phyloP scores from a whole-genome alignment of 2,329 filamentous ascomycete species.

The Parafenestella ontariensis region DNA sequence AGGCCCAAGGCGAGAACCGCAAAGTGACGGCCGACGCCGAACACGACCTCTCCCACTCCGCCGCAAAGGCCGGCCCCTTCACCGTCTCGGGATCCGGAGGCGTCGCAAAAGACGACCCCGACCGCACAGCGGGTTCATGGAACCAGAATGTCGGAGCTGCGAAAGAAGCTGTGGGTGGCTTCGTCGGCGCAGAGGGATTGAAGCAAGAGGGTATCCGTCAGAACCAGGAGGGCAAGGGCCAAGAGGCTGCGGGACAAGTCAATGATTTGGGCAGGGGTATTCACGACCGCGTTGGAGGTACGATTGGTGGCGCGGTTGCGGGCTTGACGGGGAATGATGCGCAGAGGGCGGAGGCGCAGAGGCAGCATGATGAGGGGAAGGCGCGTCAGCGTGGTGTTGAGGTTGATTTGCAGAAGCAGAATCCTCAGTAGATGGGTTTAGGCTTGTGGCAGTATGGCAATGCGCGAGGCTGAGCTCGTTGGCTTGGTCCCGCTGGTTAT shows the following conservation, averaged over 20 bases:
- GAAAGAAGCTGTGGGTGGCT: constrained; percentile 80
- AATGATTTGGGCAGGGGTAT: constrained; percentile 74
- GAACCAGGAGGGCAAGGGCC: constrained; percentile 78
- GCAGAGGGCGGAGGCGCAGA: constrained; percentile 69
- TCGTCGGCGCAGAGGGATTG: constrained; percentile 76
- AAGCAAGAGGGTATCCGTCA: constrained; percentile 78
- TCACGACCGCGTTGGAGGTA: constrained; percentile 65
- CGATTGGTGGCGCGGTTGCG: constrained; percentile 74
- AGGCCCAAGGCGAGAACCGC: constrained; percentile 68
- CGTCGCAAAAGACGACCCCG: constrained; percentile 72
- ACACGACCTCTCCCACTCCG: constrained; percentile 76
- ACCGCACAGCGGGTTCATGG: constrained; percentile 76
- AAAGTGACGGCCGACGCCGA: constrained; percentile 71
- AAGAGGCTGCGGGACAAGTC: constrained; percentile 84
- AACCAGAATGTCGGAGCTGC: constrained; percentile 88
- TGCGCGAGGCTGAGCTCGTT: too few species aligned
- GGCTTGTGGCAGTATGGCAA: too few species aligned
- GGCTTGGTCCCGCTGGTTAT: background rate
- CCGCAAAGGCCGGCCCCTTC: constrained; percentile 75
- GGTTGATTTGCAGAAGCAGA: constrained; percentile 78
- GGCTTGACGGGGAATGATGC: constrained; percentile 73
- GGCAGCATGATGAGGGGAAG: constrained; percentile 82
- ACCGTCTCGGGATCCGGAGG: constrained; percentile 74
- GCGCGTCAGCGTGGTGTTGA: constrained; percentile 81
- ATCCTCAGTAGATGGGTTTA: constrained; percentile 22